These are phyloP conservation scores for Mortierella sp. DNA, from an alignment of 371 early-diverging fungal genomes.

Conservation along the genomic window DNA sequence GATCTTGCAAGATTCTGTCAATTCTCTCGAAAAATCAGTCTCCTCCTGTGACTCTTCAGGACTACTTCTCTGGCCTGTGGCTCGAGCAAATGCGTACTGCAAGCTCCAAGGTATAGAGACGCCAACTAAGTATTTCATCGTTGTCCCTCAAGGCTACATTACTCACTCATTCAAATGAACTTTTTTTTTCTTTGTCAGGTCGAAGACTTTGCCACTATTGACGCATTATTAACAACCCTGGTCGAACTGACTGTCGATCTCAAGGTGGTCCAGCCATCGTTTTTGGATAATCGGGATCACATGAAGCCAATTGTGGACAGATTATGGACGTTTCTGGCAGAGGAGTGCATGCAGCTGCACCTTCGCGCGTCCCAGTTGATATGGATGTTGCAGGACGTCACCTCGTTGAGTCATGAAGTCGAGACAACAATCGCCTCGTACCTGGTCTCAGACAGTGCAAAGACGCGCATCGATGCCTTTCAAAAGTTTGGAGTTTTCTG, in stretches of 20 bases:
- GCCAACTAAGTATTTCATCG: neutral
- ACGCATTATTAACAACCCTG: constrained; percentile 45
- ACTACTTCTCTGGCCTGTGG: constrained; percentile 52
- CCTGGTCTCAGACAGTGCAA: constrained; percentile 59
- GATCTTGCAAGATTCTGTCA: constrained; percentile 36
- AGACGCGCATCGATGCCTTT: constrained; percentile 51
- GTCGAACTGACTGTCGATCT: constrained; percentile 45
- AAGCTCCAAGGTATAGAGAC: constrained; percentile 55
- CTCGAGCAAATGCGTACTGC: constrained; percentile 60
- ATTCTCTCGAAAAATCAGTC: constrained; percentile 26
- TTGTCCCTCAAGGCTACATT: neutral
- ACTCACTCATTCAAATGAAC: constrained; percentile 3
- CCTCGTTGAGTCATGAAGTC: constrained; percentile 63
- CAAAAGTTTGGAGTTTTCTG: constrained; percentile 81
- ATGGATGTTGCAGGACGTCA: constrained; percentile 69
- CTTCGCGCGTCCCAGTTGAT: constrained; percentile 73
- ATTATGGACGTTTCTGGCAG: constrained; percentile 62
- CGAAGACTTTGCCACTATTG: constrained; percentile 34
- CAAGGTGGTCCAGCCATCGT: constrained; percentile 30
- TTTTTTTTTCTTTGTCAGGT: constrained; percentile 34
- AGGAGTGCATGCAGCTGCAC: constrained; percentile 64
- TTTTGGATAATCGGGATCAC: constrained; percentile 42
- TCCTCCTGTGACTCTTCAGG: constrained; percentile 16
- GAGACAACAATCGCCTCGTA: constrained; percentile 72
- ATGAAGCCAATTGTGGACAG: constrained; percentile 47